Percentiles rank a stretch among this genome's conserved stretches.
Evolutionary conservation across 129 eudicot species (phyloP).

Genomic region (Calendula officinalis): DNA sequence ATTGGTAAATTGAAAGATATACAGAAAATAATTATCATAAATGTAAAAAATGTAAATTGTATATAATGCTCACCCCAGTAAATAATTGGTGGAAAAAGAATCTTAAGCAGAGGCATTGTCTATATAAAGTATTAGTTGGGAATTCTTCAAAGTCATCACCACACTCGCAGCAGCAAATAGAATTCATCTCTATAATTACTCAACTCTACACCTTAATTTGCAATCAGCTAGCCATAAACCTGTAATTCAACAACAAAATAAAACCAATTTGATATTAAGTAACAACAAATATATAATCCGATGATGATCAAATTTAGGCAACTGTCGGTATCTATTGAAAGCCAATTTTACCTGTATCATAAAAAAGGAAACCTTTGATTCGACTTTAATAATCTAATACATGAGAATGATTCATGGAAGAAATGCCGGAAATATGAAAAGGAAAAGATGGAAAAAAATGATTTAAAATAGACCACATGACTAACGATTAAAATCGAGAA

Average conservation of each 20-base stretch:
- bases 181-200: slow-evolving; percentile 18
- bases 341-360: slow-evolving; percentile 15
- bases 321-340: slow-evolving; percentile 5
- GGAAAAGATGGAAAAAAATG: slow-evolving; percentile 6
- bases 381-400: slow-evolving; percentile 4
- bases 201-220: background rate
- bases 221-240: slow-evolving; percentile 22
- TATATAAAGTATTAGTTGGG: slow-evolving; percentile 29
- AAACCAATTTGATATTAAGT: background rate
- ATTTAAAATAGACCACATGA: slow-evolving; percentile 14
- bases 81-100: slow-evolving; percentile 40
- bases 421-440: background rate
- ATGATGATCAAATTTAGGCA: background rate
- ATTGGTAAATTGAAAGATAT: no score
- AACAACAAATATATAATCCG: background rate
- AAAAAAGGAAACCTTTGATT: background rate
- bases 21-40: no score
- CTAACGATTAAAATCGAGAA: slow-evolving; percentile 13
- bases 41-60: background rate
- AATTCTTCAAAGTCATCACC: slow-evolving; percentile 39
- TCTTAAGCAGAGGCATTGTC: slow-evolving; percentile 35
- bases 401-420: slow-evolving; percentile 1
- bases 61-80: slow-evolving; percentile 30
- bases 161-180: slow-evolving; percentile 38
- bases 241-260: slow-evolving; percentile 13